These are phyloP conservation scores for Hyaloscypha bicolor DNA, from an alignment of 495 filamentous ascomycete genomes.

Conservation along the genomic window DNA sequence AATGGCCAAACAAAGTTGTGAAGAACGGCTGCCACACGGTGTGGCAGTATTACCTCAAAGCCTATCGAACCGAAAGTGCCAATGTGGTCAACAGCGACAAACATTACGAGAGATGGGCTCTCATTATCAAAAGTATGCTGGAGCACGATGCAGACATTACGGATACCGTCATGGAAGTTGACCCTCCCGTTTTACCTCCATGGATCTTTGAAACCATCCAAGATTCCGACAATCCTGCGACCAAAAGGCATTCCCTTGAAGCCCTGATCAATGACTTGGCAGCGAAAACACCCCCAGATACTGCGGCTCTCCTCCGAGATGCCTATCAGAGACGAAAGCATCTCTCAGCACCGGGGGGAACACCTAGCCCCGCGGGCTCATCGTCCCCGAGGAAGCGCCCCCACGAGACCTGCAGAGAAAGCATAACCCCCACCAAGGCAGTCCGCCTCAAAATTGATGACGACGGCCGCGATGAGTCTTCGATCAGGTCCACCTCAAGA, in stretches of 20 bases:
- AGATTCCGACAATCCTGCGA: background rate
- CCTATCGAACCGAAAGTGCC: background rate
- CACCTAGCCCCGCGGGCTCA: background rate
- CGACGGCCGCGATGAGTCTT: background rate
- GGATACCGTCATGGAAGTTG: background rate
- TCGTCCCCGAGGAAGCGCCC: background rate
- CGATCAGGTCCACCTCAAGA: background rate
- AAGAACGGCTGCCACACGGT: background rate
- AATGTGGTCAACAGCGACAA: background rate
- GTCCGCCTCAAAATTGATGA: background rate
- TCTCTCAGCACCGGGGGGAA: background rate
- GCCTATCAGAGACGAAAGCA: background rate
- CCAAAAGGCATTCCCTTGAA: background rate
- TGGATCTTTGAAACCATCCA: background rate
- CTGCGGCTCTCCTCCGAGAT: background rate
- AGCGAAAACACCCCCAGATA: background rate
- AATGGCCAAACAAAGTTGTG: background rate
- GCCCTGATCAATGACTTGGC: background rate
- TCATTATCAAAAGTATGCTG: background rate
- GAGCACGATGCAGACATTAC: background rate
- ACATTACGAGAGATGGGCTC: background rate
- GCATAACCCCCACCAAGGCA: background rate
- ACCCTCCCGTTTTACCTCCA: background rate
- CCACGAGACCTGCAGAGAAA: background rate
- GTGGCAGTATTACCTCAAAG: background rate